A percentile compares a stretch with the other conserved stretches of the same genome.
phyloP scores from a whole-genome alignment of 2,329 filamentous ascomycete species.

The Cyphellophora attinorum region DNA sequence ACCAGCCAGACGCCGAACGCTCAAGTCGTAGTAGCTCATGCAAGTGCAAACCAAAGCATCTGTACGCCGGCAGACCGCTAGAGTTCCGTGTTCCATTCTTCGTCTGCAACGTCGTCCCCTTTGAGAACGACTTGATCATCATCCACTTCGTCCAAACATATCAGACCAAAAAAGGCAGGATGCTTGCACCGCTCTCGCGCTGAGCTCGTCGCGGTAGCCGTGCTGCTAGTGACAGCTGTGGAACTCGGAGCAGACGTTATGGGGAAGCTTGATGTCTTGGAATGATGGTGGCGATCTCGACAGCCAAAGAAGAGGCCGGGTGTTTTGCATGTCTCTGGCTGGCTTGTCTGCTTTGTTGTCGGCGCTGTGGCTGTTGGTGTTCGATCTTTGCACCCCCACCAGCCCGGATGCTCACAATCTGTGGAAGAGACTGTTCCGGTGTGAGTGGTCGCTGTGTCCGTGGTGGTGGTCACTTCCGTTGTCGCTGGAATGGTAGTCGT shows the following conservation, averaged over 20 bases:
- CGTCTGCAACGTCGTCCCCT: too few relatives aligned
- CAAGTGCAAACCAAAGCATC: too few relatives aligned
- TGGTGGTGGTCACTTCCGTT: slow-evolving; percentile 17
- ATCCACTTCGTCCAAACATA: slow-evolving; percentile 17
- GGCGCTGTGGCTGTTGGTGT: slow-evolving; percentile 14
- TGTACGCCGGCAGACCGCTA: too few relatives aligned
- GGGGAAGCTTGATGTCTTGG: slow-evolving; percentile 20
- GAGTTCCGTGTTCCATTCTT: neutral
- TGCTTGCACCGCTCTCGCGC: slow-evolving; percentile 15
- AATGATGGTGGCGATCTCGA: slow-evolving; percentile 23
- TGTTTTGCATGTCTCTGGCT: slow-evolving; percentile 32
- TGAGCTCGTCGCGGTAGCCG: slow-evolving; percentile 16
- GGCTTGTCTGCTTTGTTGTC: slow-evolving; percentile 5
- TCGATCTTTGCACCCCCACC: slow-evolving; percentile 30
- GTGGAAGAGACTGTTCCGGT: slow-evolving; percentile 20
- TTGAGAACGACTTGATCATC: too few relatives aligned
- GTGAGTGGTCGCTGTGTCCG: slow-evolving; percentile 18
- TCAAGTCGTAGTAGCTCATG: too few relatives aligned
- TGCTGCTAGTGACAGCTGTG: slow-evolving; percentile 19
- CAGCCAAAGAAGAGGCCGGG: slow-evolving; percentile 52
- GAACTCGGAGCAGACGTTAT: slow-evolving; percentile 8
- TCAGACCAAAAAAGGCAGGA: slow-evolving; percentile 20
- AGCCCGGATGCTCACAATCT: slow-evolving; percentile 27
- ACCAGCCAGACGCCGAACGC: too few relatives aligned
- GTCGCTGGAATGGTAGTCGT: slow-evolving; percentile 18